A percentile compares a stretch with the other conserved stretches of the same genome.
Conservation (phyloP, 2,329 filamentous ascomycete genomes). For the Blastomyces percursus region DNA sequence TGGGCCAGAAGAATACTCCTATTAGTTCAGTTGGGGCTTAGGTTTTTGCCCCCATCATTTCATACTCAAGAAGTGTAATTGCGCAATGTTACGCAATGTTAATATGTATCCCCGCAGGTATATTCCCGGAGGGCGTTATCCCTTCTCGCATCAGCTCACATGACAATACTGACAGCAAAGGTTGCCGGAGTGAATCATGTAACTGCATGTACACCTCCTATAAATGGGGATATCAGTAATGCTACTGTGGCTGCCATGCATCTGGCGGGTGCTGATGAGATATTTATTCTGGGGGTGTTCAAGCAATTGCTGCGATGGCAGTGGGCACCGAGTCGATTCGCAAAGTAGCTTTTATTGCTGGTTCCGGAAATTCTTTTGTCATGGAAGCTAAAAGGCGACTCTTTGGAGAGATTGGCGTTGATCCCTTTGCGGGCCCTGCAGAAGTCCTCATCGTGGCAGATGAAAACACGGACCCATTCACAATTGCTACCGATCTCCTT, state of each 20-base stretch:
- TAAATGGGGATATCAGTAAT: conserved; percentile 37
- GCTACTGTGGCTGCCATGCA: conserved; percentile 43
- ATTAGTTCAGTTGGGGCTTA: conserved; percentile 39
- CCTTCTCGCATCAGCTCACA: conserved; percentile 45
- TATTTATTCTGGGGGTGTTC: conserved; percentile 44
- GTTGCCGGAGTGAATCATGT: conserved; percentile 43
- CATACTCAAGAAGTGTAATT: background rate
- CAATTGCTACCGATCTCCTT: conserved; percentile 38
- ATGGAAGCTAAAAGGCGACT: conserved; percentile 45
- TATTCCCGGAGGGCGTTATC: conserved; percentile 44
- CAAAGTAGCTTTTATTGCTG: conserved; percentile 44
- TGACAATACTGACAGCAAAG: conserved; percentile 47
- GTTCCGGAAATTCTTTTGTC: conserved; percentile 46
- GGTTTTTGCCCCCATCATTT: conserved; percentile 10
- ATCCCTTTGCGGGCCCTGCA: conserved; percentile 44
- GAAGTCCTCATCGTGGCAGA: conserved; percentile 44
- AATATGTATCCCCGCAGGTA: conserved; percentile 22
- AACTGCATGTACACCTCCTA: conserved; percentile 43
- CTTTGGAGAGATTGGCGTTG: conserved; percentile 45
- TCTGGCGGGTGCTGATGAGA: conserved; percentile 41
- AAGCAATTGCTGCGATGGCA: conserved; percentile 45
- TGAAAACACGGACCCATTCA: conserved; percentile 37
- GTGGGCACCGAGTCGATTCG: conserved; percentile 39
- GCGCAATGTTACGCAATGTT: background rate
- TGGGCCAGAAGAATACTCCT: conserved; percentile 43